Conservation (phyloP, 2,329 filamentous ascomycete genomes). For the Paecilomyces sp. region DNA sequence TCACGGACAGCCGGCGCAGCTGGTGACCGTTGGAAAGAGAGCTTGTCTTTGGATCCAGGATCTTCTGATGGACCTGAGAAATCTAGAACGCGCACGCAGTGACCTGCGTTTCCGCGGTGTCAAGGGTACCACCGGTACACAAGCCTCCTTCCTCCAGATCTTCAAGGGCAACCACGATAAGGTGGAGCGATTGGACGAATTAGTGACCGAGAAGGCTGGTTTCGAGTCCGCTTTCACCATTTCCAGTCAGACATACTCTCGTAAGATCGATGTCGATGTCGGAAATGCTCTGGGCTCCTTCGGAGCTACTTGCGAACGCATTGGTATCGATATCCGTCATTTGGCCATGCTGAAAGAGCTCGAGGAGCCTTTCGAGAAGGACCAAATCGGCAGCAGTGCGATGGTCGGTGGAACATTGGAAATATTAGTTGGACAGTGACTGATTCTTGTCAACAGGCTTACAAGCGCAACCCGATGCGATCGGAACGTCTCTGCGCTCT, state of each 20-base stretch:
- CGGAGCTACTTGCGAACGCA: conserved; percentile 70
- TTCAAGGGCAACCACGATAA: conserved; percentile 56
- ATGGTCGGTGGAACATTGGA: conserved; percentile 31
- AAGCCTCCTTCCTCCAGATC: conserved; percentile 69
- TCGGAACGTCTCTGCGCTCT: conserved; percentile 56
- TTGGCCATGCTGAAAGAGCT: conserved; percentile 72
- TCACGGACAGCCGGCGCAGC: conserved; percentile 53
- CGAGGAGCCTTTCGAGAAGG: conserved; percentile 75
- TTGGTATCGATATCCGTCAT: conserved; percentile 67
- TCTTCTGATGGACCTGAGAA: conserved; percentile 66
- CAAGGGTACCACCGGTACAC: conserved; percentile 67
- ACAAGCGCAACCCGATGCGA: conserved; percentile 55
- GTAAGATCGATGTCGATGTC: conserved; percentile 77
- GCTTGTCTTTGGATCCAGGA: conserved; percentile 59
- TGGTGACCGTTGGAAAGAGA: conserved; percentile 58
- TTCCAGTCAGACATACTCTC: conserved; percentile 67
- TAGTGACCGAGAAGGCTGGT: conserved; percentile 60
- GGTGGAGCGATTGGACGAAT: conserved; percentile 55
- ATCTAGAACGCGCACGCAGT: conserved; percentile 61
- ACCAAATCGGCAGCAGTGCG: conserved; percentile 65
- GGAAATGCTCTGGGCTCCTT: conserved; percentile 73
- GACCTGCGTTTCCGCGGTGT: conserved; percentile 70
- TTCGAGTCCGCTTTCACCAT: conserved; percentile 57
- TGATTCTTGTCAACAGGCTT: conserved; percentile 46
- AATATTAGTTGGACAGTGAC: conserved; percentile 7